Base-by-base conservation (phyloP, 192 early-diverging fungal species). In the Coemansia sp. region DNA sequence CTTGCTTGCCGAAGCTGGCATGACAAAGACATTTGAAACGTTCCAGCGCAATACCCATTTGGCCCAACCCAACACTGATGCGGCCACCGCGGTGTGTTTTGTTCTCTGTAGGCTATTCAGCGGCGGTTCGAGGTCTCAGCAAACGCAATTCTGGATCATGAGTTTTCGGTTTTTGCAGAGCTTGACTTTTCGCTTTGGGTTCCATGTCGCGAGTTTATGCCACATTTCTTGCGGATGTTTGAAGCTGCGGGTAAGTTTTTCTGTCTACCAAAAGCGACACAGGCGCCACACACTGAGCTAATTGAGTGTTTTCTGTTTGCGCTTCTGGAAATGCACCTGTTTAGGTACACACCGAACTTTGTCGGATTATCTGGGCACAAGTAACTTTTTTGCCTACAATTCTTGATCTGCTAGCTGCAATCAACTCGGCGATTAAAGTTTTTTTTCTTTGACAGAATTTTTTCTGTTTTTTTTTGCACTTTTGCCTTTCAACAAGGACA, bases 101-200 rank as follows among this genome's bases (percentile, higher is more conserved):
- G 33, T 9, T 10, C 6, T 18, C 84, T 64, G 58, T 77, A 77
- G 85, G 72, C 85, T 3, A 85, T 93, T 48, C 89, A 90, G 32
- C 84, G 89, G 48, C 73, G 88, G 16, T 81, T 97, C 32, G 88
- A 89, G 19, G 83, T 97, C 2, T 80, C 88, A 14, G 58, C 82
- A 21, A 89, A 91, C 56, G 87, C 92, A 19, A 86, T 98, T 22
- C 82, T 86, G 51, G 85, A 92, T 28, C 85, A 93, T 57, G 97
- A 99, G 76, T 97, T 97, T 79, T 65, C 85, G 27, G 89, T 95
- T 3, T 99, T 94, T 84, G 84, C 92, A 1, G 82, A 88, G 43
- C 85, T 99, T 29, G 93, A 94, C 21, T 99, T 99, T 67, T 89
- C 85, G 18, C 74, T 99, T 16, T 97, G 89, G 77, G 64, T 97